These are phyloP conservation scores for Dalbergia cochinchinensis DNA, from an alignment of 306 rosid species.

Conservation along the genomic window DNA sequence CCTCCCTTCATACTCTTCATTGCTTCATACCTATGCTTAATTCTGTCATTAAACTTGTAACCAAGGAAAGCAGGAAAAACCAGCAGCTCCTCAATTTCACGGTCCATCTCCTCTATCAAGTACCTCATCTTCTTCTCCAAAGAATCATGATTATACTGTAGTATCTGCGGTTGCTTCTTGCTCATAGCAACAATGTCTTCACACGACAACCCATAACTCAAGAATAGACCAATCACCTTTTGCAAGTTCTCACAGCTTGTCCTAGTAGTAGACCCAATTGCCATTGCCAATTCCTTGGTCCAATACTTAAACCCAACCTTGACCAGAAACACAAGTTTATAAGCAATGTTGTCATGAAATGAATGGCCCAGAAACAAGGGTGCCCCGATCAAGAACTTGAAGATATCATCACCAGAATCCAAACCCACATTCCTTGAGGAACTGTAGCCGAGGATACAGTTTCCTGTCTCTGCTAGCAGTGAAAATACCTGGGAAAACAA, in stretches of 20 bases:
- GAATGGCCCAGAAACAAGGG: slow-evolving; percentile 75
- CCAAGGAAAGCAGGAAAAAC: slow-evolving; percentile 85
- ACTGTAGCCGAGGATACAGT: slow-evolving; percentile 70
- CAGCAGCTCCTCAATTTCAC: slow-evolving; percentile 70
- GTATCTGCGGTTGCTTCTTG: slow-evolving; percentile 81
- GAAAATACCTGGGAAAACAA: slow-evolving; percentile 64
- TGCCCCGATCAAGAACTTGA: slow-evolving; percentile 77
- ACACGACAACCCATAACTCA: slow-evolving; percentile 68
- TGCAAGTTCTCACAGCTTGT: slow-evolving; percentile 78
- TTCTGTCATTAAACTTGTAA: slow-evolving; percentile 75
- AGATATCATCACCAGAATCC: slow-evolving; percentile 58
- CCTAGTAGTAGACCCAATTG: slow-evolving; percentile 68
- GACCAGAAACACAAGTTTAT: slow-evolving; percentile 68
- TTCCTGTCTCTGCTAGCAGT: slow-evolving; percentile 84
- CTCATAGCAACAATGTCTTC: slow-evolving; percentile 76
- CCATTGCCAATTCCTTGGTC: slow-evolving; percentile 71
- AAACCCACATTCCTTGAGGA: slow-evolving; percentile 87
- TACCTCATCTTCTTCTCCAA: slow-evolving; percentile 78
- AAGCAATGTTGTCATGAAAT: slow-evolving; percentile 61
- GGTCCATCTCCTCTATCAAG: slow-evolving; percentile 75
- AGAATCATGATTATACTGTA: slow-evolving; percentile 69
- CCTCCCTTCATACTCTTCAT: slow-evolving; percentile 56
- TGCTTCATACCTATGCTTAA: slow-evolving; percentile 76
- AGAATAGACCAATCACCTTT: slow-evolving; percentile 64
- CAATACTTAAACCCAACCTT: slow-evolving; percentile 77